Percentiles rank a stretch among this genome's conserved stretches.
These are phyloP conservation scores for Didymella pinodella DNA, from an alignment of 2,329 filamentous ascomycete species.

Conservation along the genomic window DNA sequence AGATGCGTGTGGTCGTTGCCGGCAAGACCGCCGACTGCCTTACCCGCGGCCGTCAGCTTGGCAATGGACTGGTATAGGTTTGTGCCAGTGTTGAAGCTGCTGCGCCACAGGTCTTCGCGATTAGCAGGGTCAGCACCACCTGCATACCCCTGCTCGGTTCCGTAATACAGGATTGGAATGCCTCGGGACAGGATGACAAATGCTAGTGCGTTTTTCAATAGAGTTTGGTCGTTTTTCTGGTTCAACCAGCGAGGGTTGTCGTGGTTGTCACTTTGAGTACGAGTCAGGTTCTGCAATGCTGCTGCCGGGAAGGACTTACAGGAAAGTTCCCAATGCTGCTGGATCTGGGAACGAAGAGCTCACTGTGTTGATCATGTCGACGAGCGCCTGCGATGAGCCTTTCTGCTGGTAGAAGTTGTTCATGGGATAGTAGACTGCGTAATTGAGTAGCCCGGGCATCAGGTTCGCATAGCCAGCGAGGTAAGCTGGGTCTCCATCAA, in stretches of 20 bases:
- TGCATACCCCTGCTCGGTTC: conserved; percentile 50
- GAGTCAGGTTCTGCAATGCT: neutral
- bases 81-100: conserved; percentile 43
- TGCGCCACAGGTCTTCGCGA: conserved; percentile 53
- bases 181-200: conserved; percentile 50
- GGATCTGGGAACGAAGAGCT: conserved; percentile 45
- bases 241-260: conserved; percentile 51
- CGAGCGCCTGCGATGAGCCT: conserved; percentile 42
- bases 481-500: conserved; percentile 61
- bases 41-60: conserved; percentile 39
- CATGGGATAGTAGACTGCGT: conserved; percentile 58
- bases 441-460: conserved; percentile 69
- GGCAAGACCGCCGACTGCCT: conserved; percentile 53
- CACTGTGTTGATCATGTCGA: conserved; percentile 48
- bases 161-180: conserved; percentile 53
- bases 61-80: conserved; percentile 43
- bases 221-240: conserved; percentile 46
- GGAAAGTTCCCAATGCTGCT: conserved; percentile 47
- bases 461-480: conserved; percentile 62
- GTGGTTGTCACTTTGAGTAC: conserved; percentile 45
- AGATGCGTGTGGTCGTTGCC: conserved; percentile 57
- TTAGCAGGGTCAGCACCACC: conserved; percentile 51
- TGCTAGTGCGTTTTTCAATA: conserved; percentile 51
- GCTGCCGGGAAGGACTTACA: neutral
- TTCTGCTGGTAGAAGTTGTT: conserved; percentile 49